These are phyloP conservation scores for Colletotrichum cereale DNA, from an alignment of 2,329 filamentous ascomycete species.

Conservation along the genomic window DNA sequence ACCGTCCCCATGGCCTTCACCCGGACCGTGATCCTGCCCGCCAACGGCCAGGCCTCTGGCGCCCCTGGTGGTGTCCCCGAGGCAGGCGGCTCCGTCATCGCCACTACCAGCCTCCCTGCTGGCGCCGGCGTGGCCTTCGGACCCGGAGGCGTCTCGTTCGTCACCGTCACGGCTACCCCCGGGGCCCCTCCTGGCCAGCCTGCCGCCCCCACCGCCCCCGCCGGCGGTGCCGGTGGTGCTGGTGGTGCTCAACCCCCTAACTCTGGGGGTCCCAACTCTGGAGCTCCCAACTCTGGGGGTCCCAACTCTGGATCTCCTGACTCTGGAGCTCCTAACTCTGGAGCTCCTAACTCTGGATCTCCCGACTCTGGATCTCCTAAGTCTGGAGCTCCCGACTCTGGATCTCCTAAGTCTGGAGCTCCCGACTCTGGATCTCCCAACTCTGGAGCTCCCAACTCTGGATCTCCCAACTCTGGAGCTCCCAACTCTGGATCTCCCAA, in stretches of 20 bases:
- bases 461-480: too few species aligned
- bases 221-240: not conserved
- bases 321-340: too few species aligned
- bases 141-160: conserved; percentile 35
- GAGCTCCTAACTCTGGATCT: too few species aligned
- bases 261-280: conserved; percentile 26
- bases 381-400: too few species aligned
- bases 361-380: too few species aligned
- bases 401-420: too few species aligned
- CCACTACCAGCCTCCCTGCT: conserved; percentile 36
- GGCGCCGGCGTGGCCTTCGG: conserved; percentile 40
- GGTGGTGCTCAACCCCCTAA: conserved; percentile 19
- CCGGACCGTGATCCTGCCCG: conserved; percentile 40
- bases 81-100: conserved; percentile 34
- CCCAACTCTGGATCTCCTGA: too few species aligned
- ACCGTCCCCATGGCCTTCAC: conserved; percentile 39
- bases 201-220: conserved; percentile 10
- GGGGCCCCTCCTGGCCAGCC: conserved; percentile 29
- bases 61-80: conserved; percentile 21
- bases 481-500: too few species aligned
- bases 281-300: too few species aligned
- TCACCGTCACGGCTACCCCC: conserved; percentile 39
- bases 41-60: conserved; percentile 19
- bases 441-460: too few species aligned
- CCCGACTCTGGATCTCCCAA: too few species aligned